These are phyloP conservation scores for Paecilomyces variotii DNA, from an alignment of 2,329 filamentous ascomycete genomes.

Conservation along the genomic window DNA sequence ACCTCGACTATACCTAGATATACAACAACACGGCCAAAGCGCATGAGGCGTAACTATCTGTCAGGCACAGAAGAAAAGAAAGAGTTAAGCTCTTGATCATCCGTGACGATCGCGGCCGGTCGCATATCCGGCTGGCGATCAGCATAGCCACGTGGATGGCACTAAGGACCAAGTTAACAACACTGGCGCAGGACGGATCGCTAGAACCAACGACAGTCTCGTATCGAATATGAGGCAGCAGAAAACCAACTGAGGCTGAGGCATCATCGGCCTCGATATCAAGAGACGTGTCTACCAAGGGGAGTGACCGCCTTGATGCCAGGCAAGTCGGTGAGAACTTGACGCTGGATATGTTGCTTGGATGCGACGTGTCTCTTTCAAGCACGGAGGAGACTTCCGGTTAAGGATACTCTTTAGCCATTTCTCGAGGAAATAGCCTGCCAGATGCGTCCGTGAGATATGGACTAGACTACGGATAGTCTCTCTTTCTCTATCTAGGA, in stretches of 20 bases:
- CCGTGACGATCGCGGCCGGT: neutral
- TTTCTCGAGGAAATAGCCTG: neutral
- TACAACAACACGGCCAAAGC: neutral
- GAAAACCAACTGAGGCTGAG: neutral
- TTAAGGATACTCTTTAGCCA: neutral
- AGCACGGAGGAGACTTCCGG: neutral
- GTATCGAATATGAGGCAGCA: neutral
- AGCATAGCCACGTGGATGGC: conserved; percentile 2
- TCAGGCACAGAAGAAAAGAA: neutral
- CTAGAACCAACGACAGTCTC: neutral
- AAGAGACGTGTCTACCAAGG: neutral
- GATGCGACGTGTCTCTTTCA: neutral
- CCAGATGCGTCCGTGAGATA: neutral
- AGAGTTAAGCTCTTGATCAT: neutral
- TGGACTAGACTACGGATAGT: neutral
- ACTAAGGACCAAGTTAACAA: conserved; percentile 1
- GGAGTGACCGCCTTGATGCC: neutral
- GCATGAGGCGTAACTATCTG: neutral
- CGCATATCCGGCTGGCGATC: neutral
- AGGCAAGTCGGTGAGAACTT: neutral
- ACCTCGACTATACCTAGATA: neutral
- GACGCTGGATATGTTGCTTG: neutral
- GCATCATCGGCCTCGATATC: neutral
- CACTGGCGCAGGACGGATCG: neutral
- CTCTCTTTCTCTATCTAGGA: neutral